A percentile compares a stretch with the other conserved stretches of the same genome.
phyloP scores from a whole-genome alignment of 2,329 filamentous ascomycete species.

The Fusarium tupiense region DNA sequence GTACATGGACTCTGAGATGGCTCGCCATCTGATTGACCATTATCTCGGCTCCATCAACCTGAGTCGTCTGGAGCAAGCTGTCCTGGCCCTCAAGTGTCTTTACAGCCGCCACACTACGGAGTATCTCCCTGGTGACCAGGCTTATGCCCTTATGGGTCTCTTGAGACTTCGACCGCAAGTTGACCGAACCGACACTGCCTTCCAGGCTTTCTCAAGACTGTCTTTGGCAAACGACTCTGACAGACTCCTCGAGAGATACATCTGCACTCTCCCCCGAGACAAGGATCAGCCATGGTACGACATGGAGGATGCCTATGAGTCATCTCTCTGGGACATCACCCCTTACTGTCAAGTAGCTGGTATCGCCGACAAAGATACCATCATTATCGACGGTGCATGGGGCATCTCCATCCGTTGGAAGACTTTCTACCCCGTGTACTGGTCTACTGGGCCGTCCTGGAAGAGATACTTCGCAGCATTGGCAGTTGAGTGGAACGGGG shows the following conservation, averaged over 20 bases:
- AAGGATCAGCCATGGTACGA: slow-evolving; percentile 43
- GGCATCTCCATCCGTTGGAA: slow-evolving; percentile 48
- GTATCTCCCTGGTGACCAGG: slow-evolving; percentile 45
- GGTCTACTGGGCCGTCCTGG: slow-evolving; percentile 40
- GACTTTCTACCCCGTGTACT: slow-evolving; percentile 43
- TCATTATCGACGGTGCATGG: slow-evolving; percentile 47
- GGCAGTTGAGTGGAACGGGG: slow-evolving; percentile 35
- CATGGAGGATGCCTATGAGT: slow-evolving; percentile 47
- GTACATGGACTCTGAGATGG: slow-evolving; percentile 39
- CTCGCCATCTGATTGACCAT: slow-evolving; percentile 49
- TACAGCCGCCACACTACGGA: slow-evolving; percentile 40
- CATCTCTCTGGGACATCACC: slow-evolving; percentile 48
- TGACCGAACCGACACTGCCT: slow-evolving; percentile 46
- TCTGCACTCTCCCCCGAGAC: slow-evolving; percentile 43
- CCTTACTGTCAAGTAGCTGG: slow-evolving; percentile 48
- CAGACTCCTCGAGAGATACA: slow-evolving; percentile 47
- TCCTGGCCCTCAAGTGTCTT: slow-evolving; percentile 46
- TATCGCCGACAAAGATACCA: slow-evolving; percentile 47
- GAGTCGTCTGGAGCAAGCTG: slow-evolving; percentile 47
- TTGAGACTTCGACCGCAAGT: slow-evolving; percentile 47
- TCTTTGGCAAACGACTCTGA: slow-evolving; percentile 51
- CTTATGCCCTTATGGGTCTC: slow-evolving; percentile 52
- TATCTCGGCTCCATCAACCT: slow-evolving; percentile 46
- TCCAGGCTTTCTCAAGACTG: slow-evolving; percentile 50
- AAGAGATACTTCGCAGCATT: slow-evolving; percentile 33